Evolutionary conservation across 805 yeast genomes (phyloP).

Genomic region (Ogataea siamensis): DNA sequence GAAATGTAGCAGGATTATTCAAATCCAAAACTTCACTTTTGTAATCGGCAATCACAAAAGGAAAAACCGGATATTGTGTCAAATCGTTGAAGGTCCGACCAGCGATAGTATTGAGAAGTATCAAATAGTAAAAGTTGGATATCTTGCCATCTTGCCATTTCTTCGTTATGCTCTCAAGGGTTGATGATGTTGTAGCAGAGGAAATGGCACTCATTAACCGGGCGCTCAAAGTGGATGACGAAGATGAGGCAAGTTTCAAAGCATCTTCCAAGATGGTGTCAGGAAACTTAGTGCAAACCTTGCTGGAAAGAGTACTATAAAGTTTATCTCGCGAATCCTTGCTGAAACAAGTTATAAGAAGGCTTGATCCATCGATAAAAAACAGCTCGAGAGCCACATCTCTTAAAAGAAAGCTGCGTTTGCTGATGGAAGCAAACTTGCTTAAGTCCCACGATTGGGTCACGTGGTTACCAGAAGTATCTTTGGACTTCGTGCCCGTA

Average conservation of each 20-base stretch:
- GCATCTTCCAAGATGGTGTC: conserved; percentile 58
- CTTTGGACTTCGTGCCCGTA: conserved; percentile 31
- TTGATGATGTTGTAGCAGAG: conserved; percentile 21
- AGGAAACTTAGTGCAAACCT: conserved; percentile 47
- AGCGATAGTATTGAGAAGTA: conserved; percentile 77
- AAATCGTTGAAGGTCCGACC: conserved; percentile 87
- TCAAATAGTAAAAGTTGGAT: conserved; percentile 79
- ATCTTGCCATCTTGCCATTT: conserved; percentile 77
- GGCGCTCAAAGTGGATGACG: conserved; percentile 34
- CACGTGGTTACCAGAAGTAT: conserved; percentile 37
- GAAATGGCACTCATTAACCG: conserved; percentile 46
- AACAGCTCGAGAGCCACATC: conserved; percentile 81
- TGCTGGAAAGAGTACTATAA: conserved; percentile 46
- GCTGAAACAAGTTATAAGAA: conserved; percentile 62
- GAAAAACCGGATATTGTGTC: conserved; percentile 89
- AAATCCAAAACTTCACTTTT: conserved; percentile 69
- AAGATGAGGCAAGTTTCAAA: conserved; percentile 45
- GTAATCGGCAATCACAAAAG: conserved; percentile 88
- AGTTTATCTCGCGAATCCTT: conserved; percentile 55
- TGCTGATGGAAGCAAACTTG: conserved; percentile 62
- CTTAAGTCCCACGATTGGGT: conserved; percentile 60
- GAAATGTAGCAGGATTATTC: conserved; percentile 53
- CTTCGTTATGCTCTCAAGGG: conserved; percentile 50
- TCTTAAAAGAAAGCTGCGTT: conserved; percentile 70
- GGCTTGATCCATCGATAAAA: conserved; percentile 69